Evolutionary conservation across 768 basidiomycete species (phyloP).

Genomic region (Lentinula aciculospora): DNA sequence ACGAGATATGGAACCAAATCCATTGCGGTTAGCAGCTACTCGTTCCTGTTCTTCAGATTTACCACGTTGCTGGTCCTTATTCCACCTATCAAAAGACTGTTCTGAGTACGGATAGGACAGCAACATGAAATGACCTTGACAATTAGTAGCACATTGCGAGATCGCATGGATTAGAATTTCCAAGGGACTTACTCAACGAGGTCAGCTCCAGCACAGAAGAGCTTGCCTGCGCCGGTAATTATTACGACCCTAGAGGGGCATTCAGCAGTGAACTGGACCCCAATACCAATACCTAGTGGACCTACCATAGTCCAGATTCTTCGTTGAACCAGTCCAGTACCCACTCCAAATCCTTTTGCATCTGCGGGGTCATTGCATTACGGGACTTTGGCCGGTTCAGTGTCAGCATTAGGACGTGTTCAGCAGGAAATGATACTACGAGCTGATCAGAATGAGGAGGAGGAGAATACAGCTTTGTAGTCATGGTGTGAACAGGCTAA

Average conservation of each 20-base stretch:
- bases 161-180: neutral
- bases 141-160: neutral
- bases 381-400: constrained; percentile 66
- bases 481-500: neutral
- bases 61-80: constrained; percentile 41
- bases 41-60: constrained; percentile 36
- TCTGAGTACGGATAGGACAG: too few relatives aligned
- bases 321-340: constrained; percentile 71
- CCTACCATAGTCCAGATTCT: constrained; percentile 68
- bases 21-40: constrained; percentile 36
- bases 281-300: constrained; percentile 16
- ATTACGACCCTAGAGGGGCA: constrained; percentile 54
- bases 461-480: neutral
- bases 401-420: constrained; percentile 49
- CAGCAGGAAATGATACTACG: constrained; percentile 29
- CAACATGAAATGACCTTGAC: too few relatives aligned
- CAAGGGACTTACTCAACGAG: constrained; percentile 53
- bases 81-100: constrained; percentile 45
- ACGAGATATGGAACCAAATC: constrained; percentile 72
- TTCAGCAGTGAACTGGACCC: neutral
- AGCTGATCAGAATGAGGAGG: constrained; percentile 10
- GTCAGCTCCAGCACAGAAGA: constrained; percentile 80
- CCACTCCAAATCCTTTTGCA: constrained; percentile 44
- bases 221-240: constrained; percentile 65
- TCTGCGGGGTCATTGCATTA: constrained; percentile 67